Conservation (phyloP, 768 basidiomycete genomes). For the Chalciporus pseudorubinellus region DNA sequence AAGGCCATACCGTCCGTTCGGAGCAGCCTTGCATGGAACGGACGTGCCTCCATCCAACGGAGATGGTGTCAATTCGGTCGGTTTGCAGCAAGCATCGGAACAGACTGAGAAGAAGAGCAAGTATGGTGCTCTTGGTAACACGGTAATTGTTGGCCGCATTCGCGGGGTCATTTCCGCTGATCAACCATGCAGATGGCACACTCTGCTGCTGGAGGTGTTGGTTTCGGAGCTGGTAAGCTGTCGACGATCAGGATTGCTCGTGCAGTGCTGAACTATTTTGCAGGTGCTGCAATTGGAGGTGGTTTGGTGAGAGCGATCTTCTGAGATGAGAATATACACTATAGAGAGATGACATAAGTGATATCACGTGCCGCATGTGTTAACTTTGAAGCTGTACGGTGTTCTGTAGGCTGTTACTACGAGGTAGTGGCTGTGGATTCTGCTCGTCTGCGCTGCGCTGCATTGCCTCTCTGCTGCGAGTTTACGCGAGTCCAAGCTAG, state of each 20-base stretch:
- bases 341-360: constrained; percentile 18
- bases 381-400: background rate
- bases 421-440: constrained; percentile 9
- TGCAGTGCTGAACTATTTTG: background rate
- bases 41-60: constrained; percentile 32
- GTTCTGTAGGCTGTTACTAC: too few relatives aligned
- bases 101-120: constrained; percentile 53
- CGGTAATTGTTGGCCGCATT: constrained; percentile 36
- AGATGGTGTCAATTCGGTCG: constrained; percentile 29
- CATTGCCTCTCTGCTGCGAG: constrained; percentile 5
- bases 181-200: constrained; percentile 45
- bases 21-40: constrained; percentile 35
- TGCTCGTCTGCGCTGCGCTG: constrained; percentile 6
- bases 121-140: constrained; percentile 55
- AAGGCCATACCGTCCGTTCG: constrained; percentile 37
- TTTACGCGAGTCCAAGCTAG: background rate
- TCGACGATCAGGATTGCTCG: background rate
- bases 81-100: constrained; percentile 27
- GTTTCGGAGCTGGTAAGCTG: constrained; percentile 68
- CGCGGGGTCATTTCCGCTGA: constrained; percentile 19
- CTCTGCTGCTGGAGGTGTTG: constrained; percentile 67
- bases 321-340: constrained; percentile 17
- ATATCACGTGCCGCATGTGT: constrained; percentile 22
- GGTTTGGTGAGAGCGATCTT: constrained; percentile 51
- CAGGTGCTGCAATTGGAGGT: constrained; percentile 52